A percentile compares a stretch with the other conserved stretches of the same genome.
phyloP scores from a whole-genome alignment of 352 stramenopile species.

The Globisporangium abappressorium region DNA sequence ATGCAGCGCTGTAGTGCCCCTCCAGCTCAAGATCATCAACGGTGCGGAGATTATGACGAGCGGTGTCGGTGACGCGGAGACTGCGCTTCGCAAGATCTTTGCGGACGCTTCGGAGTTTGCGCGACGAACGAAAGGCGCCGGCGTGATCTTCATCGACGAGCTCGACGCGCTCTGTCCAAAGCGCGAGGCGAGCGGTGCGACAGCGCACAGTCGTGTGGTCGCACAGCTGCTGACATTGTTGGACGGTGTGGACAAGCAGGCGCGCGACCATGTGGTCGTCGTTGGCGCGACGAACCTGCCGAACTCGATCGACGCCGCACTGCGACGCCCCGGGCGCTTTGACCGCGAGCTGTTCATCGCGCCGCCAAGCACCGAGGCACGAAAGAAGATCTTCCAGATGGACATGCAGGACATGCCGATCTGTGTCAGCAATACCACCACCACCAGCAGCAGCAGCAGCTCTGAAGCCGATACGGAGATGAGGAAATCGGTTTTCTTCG shows the following conservation, averaged over 20 bases:
- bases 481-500: conserved; percentile 24
- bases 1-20: conserved; percentile 40
- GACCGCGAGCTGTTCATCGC: conserved; percentile 75
- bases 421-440: conserved; percentile 4
- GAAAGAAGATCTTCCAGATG: conserved; percentile 65
- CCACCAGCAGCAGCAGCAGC: background rate
- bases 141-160: conserved; percentile 95
- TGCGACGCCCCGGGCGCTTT: conserved; percentile 77
- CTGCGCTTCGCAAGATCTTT: conserved; percentile 62
- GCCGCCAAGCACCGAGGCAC: conserved; percentile 35
- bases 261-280: conserved; percentile 90
- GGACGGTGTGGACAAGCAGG: conserved; percentile 82
- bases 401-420: conserved; percentile 50
- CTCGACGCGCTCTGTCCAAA: conserved; percentile 95
- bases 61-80: conserved; percentile 66
- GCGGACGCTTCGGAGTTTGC: conserved; percentile 30
- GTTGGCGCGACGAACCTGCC: conserved; percentile 94
- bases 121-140: conserved; percentile 27
- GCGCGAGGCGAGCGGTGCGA: conserved; percentile 58
- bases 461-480: conserved; percentile 11
- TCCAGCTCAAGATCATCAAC: conserved; percentile 75
- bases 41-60: conserved; percentile 79
- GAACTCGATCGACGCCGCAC: conserved; percentile 87
- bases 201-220: conserved; percentile 81
- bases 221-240: conserved; percentile 95